Conservation (phyloP, 2,329 filamentous ascomycete genomes). For the Xylariaceae sp. region DNA sequence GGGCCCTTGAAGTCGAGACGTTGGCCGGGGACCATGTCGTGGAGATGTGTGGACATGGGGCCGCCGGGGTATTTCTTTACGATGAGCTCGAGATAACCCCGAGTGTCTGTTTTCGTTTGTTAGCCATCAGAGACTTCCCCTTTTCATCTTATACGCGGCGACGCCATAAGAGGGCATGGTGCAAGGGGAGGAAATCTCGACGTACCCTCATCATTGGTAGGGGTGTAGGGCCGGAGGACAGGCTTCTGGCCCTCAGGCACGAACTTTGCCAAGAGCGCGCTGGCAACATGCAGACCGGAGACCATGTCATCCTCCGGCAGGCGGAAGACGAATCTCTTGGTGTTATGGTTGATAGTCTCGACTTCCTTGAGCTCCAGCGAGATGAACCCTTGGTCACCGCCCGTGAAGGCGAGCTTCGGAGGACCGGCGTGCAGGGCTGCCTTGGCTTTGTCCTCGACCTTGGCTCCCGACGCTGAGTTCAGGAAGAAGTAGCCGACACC, state of each 20-base stretch:
- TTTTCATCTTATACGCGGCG: not conserved
- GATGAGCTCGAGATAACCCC: constrained; percentile 80
- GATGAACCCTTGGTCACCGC: constrained; percentile 86
- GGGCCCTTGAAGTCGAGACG: constrained; percentile 89
- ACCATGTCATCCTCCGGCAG: constrained; percentile 79
- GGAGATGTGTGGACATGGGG: constrained; percentile 85
- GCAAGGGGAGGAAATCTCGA: not conserved
- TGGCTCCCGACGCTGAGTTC: constrained; percentile 45
- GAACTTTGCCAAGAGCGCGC: constrained; percentile 88
- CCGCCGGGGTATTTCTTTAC: constrained; percentile 89
- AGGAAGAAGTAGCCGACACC: constrained; percentile 54
- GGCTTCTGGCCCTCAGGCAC: constrained; percentile 82
- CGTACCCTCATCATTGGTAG: constrained; percentile 76
- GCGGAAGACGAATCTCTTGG: constrained; percentile 84
- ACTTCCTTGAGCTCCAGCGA: constrained; percentile 72
- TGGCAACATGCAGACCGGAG: constrained; percentile 75
- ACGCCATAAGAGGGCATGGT: not conserved
- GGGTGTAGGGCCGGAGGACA: constrained; percentile 87
- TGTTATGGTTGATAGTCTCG: constrained; percentile 85
- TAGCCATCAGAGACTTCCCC: not conserved
- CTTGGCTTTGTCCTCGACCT: constrained; percentile 51
- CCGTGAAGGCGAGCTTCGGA: constrained; percentile 57
- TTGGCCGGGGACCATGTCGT: constrained; percentile 76
- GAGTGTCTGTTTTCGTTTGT: constrained; percentile 47
- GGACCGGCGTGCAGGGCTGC: constrained; percentile 34